These are phyloP conservation scores for Delitschia confertaspora DNA, from an alignment of 495 filamentous ascomycete genomes.

Conservation along the genomic window DNA sequence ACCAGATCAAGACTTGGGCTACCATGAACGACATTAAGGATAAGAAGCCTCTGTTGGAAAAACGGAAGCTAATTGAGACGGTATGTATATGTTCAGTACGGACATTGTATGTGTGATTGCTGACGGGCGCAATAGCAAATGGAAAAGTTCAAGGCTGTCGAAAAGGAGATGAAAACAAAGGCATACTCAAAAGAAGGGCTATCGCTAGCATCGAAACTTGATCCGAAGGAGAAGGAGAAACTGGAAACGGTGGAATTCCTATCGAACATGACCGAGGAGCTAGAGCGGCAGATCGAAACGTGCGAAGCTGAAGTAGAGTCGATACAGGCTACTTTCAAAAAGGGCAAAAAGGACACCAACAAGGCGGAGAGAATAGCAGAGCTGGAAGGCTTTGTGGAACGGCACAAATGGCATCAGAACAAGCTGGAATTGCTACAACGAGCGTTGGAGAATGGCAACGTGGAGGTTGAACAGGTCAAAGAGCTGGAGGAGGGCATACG, in stretches of 20 bases:
- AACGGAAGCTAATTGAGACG: constrained; percentile 91
- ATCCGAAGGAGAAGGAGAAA: constrained; percentile 92
- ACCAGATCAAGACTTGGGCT: constrained; percentile 99
- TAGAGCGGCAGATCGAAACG: constrained; percentile 84
- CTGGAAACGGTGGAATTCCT: constrained; percentile 78
- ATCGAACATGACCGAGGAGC: constrained; percentile 77
- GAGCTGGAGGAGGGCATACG: constrained; percentile 84
- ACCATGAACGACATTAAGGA: constrained; percentile 97
- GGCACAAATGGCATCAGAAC: constrained; percentile 91
- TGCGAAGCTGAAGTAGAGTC: constrained; percentile 85
- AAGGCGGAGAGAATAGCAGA: constrained; percentile 83
- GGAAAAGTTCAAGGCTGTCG: constrained; percentile 99
- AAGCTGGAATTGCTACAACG: constrained; percentile 87
- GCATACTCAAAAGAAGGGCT: constrained; percentile 97
- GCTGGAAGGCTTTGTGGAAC: constrained; percentile 73
- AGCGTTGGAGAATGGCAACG: constrained; percentile 81
- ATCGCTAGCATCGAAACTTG: constrained; percentile 78
- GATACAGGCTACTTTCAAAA: constrained; percentile 83
- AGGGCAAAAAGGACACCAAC: constrained; percentile 72
- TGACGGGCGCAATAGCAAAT: constrained; percentile 65
- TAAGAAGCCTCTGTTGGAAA: constrained; percentile 86
- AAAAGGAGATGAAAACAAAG: constrained; percentile 99
- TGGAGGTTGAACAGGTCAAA: constrained; percentile 75
- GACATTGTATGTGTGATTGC: constrained; percentile 1
- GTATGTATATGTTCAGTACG: constrained; percentile 42